Evolutionary conservation across 1,284 basidiomycete species (phyloP), one percentile per base, ranked within the genome.

Genomic region (Fomes fomentarius): DNA sequence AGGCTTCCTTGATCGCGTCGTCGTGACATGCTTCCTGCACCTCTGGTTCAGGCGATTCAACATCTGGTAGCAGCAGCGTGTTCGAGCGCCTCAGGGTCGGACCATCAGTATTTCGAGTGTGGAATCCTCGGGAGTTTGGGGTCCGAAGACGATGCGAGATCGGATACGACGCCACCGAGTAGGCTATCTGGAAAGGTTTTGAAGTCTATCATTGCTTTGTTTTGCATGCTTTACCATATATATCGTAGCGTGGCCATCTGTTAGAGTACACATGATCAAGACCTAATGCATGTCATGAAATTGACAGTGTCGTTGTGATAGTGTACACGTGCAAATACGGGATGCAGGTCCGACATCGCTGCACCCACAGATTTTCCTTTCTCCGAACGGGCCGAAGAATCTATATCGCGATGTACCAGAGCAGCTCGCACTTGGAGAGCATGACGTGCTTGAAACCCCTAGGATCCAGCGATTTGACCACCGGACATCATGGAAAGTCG

Each of bases 11-110:
- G 83, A 84, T 66, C 76, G 79, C 31, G 58, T 85, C 28, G 76
- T 83, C 22, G 76, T 84, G 45, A 83, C 82, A 21, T 81, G 79
- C 57, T 72, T 83, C 61, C 66, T 84, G 60, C 79, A 84, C 63
- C 58, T 78, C 22, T 84, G 82, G 81, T 74, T 81, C 64, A 74
- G 71, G 64, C 70, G 67, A 38, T 47, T 57, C 34, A 65, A 59
- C 43, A 21, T 58, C 35, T 69, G 67, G 66, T 69, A 59, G 57
- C n/a, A n/a, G n/a, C n/a, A n/a, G n/a, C 33, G 25, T 28, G 34
- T 41, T 24, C 48, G 3, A 35, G 44, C 17, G n/a, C n/a, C n/a
- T n/a, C n/a, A n/a, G n/a, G n/a, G n/a, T n/a, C n/a, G n/a, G n/a
- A n/a, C 30, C n/a, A 28, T 43, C 39, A 41, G 41, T 15, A 28